A percentile compares a stretch with the other conserved stretches of the same genome.
phyloP scores from a whole-genome alignment of 345 rosid genomes.

The Ceriops tagal region DNA sequence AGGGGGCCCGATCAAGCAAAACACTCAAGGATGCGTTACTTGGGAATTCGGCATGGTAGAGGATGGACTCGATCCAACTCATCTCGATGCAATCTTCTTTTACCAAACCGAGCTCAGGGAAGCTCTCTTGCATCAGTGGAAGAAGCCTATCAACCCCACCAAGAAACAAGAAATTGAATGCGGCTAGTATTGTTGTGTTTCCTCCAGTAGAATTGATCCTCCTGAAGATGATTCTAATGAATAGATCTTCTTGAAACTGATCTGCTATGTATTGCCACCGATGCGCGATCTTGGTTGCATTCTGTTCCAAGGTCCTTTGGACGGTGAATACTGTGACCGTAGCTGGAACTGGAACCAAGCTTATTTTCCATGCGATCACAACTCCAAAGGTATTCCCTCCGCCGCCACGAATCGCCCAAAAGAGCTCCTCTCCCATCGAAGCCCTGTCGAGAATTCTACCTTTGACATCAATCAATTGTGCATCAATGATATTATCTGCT shows the following conservation, averaged over 20 bases:
- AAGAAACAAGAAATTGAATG: conserved; percentile 3
- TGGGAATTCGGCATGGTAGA: not conserved
- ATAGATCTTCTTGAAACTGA: conserved; percentile 9
- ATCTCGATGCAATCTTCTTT: conserved; percentile 4
- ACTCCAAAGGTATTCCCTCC: conserved; percentile 21
- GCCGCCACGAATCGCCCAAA: conserved; percentile 24
- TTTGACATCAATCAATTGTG: conserved; percentile 10
- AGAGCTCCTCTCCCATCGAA: conserved; percentile 22
- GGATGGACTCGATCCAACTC: conserved; percentile 12
- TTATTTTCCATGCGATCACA: conserved; percentile 11
- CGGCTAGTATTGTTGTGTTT: not conserved
- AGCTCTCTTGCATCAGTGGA: conserved; percentile 2
- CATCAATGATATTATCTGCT: conserved; percentile 12
- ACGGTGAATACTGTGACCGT: conserved; percentile 6
- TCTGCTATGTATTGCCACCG: conserved; percentile 16
- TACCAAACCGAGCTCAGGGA: conserved; percentile 14
- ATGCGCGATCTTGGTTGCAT: not conserved
- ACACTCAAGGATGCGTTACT: not conserved
- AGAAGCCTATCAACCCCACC: not conserved
- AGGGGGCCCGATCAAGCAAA: conserved; percentile 2
- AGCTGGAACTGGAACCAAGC: conserved; percentile 12
- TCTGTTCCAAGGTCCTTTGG: conserved; percentile 1
- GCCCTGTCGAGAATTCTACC: conserved; percentile 12
- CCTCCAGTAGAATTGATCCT: not conserved
- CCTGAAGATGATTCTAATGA: not conserved